Evolutionary conservation across 2,329 filamentous ascomycete species (phyloP).

Genomic region (Aspergillus persii): DNA sequence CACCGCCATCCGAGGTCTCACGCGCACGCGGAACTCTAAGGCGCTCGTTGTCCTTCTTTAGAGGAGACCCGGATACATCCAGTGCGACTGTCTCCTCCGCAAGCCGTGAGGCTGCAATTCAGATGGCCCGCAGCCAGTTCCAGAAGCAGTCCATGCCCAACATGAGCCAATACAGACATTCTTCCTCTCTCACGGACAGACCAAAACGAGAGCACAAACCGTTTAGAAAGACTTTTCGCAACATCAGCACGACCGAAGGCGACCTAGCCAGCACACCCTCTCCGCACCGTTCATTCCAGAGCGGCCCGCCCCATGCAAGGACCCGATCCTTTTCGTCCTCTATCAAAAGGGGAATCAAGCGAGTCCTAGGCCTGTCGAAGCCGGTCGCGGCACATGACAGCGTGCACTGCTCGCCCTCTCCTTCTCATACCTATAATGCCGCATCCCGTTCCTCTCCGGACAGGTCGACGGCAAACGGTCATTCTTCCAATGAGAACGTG

Average conservation of each 20-base stretch:
- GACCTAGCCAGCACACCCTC: slow-evolving; percentile 12
- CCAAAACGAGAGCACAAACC: slow-evolving; percentile 32
- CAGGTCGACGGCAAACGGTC: slow-evolving; percentile 5
- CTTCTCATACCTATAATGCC: slow-evolving; percentile 10
- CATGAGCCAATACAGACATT: slow-evolving; percentile 19
- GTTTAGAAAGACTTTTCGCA: slow-evolving; percentile 38
- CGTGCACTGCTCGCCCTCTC: slow-evolving; percentile 23
- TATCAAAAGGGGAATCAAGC: slow-evolving; percentile 42
- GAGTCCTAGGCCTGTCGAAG: slow-evolving; percentile 39
- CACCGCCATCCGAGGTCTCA: slow-evolving; percentile 3
- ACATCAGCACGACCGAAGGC: slow-evolving; percentile 23
- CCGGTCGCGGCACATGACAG: slow-evolving; percentile 17
- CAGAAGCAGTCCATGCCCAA: slow-evolving; percentile 24
- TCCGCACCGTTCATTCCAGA: slow-evolving; percentile 3
- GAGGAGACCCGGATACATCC: slow-evolving; percentile 23
- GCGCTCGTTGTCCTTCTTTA: slow-evolving; percentile 45
- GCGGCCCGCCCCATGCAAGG: slow-evolving; percentile 20
- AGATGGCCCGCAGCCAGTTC: slow-evolving; percentile 42
- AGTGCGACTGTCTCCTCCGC: slow-evolving; percentile 23
- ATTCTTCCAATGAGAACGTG: background rate
- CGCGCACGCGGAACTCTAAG: slow-evolving; percentile 29
- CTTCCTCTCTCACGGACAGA: slow-evolving; percentile 23
- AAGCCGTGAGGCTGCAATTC: slow-evolving; percentile 40
- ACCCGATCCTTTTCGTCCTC: slow-evolving; percentile 41
- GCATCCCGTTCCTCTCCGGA: background rate